Evolutionary conservation across 2,329 filamentous ascomycete species (phyloP), one percentile per base, ranked within the genome.

Genomic region (Penicillium italicum): DNA sequence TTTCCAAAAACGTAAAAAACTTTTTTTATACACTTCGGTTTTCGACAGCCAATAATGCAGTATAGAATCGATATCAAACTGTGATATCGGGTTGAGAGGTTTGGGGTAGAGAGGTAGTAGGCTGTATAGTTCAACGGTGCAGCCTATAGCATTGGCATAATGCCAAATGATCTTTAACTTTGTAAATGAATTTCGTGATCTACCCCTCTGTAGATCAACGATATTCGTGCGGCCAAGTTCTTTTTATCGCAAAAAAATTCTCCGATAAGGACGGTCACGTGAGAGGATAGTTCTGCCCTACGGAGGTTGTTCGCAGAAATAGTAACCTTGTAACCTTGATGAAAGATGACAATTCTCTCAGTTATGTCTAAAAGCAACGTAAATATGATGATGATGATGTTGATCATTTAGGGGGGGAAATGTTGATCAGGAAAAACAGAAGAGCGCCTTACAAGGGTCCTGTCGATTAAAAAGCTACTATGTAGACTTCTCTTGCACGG

Each of bases 131-230:
- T 20, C 14, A 46, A 14, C 4, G 38, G 26, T 11, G 18, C 10
- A 11, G 3, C 6, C 24, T 38, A 47, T 5, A 38, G 14, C 18
- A 36, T 31, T 16, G 28, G 30, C 20, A 16, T 26, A 34, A 40
- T 40, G 20, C 12, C 28, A 36, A 31, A 11, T 18, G 11, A 31
- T 16, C 2, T 38, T 24, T 41, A 12, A 20, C 11, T 43, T 31
- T 31, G 41, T 40, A 38, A n/a, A 33, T 22, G 14, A 34, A 49
- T 26, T 26, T 26, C 16, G 28, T 33, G n/a, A 5, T 40, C 40
- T 55, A 40, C 53, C 53, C 53, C 47, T 51, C 53, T 55, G 47
- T 55, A 55, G 40, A 50, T 51, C 49, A 24, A 41, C 18, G 20
- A 49, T 49, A 36, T 49, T 50, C 36, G 43, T 31, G 36, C 37